Conservation (phyloP, 2,329 filamentous ascomycete species). For the Xylariaceae sp. region DNA sequence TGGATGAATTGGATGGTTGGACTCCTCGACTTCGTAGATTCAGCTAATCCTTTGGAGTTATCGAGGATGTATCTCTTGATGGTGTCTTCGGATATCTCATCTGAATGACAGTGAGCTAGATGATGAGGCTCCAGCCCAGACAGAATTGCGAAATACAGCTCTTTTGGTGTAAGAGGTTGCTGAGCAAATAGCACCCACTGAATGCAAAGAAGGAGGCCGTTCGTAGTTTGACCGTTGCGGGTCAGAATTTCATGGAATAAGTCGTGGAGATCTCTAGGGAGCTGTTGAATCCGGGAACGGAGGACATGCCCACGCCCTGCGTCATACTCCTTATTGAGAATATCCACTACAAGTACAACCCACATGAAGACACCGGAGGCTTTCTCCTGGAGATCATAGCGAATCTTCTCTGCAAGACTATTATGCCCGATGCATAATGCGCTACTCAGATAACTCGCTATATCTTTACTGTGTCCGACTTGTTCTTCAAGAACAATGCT, state of each 20-base stretch:
- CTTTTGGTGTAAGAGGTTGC: conserved; percentile 2
- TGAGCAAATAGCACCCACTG: conserved; percentile 20
- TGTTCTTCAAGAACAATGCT: conserved; percentile 15
- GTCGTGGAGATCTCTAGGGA: conserved; percentile 14
- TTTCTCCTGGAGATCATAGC: conserved; percentile 11
- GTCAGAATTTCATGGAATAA: conserved; percentile 19
- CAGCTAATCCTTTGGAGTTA: conserved; percentile 58
- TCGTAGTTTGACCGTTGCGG: background rate
- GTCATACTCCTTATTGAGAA: conserved; percentile 19
- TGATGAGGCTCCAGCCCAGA: background rate
- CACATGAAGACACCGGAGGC: conserved; percentile 25
- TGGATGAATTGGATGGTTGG: conserved; percentile 60
- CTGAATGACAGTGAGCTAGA: background rate
- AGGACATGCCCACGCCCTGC: background rate
- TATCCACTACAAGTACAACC: conserved; percentile 20
- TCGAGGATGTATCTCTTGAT: conserved; percentile 47
- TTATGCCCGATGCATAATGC: background rate
- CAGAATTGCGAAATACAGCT: conserved; percentile 19
- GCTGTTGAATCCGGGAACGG: background rate
- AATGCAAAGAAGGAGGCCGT: conserved; percentile 16
- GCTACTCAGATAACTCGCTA: conserved; percentile 4
- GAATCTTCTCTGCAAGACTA: background rate
- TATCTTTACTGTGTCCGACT: conserved; percentile 11
- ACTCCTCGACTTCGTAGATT: conserved; percentile 45
- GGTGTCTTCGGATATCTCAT: background rate